A percentile compares a stretch with the other conserved stretches of the same genome.
Evolutionary conservation across 768 basidiomycete genomes (phyloP).

Genomic region (Coprinopsis cinerea): DNA sequence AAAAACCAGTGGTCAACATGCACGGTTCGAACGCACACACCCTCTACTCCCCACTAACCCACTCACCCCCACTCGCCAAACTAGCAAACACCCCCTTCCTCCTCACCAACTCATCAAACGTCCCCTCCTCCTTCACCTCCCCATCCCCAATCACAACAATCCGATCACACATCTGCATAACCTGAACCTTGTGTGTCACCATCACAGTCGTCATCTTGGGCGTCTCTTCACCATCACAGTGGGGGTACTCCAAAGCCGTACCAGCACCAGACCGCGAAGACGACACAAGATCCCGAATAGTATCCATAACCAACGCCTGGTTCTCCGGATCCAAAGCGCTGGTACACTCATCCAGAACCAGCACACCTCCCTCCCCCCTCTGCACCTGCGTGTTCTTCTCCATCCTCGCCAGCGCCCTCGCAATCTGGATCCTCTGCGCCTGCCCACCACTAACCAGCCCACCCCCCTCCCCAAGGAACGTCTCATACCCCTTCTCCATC

Average conservation of each 20-base stretch:
- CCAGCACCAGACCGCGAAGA: no score
- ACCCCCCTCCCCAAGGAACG: conserved; percentile 86
- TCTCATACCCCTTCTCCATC: conserved; percentile 83
- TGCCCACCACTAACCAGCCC: conserved; percentile 91
- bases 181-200: conserved; percentile 87
- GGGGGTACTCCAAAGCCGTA: no score
- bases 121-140: conserved; percentile 69
- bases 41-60: conserved; percentile 25
- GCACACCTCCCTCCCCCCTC: conserved; percentile 32
- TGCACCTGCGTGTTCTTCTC: no score
- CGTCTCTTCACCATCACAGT: conserved; percentile 25
- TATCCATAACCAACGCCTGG: conserved; percentile 75
- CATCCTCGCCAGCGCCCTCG: conserved; percentile 77
- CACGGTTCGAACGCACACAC: neutral
- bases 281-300: conserved; percentile 37
- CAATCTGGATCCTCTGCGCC: conserved; percentile 89
- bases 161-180: conserved; percentile 91
- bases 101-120: conserved; percentile 64
- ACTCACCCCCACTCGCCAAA: conserved; percentile 74
- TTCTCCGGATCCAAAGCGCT: conserved; percentile 83
- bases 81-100: conserved; percentile 67
- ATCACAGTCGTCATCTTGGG: conserved; percentile 79
- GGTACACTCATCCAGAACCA: conserved; percentile 96
- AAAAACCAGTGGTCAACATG: neutral
- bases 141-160: conserved; percentile 82